Conservation (phyloP, 306 rosid genomes). For the Vigna trinervia region DNA sequence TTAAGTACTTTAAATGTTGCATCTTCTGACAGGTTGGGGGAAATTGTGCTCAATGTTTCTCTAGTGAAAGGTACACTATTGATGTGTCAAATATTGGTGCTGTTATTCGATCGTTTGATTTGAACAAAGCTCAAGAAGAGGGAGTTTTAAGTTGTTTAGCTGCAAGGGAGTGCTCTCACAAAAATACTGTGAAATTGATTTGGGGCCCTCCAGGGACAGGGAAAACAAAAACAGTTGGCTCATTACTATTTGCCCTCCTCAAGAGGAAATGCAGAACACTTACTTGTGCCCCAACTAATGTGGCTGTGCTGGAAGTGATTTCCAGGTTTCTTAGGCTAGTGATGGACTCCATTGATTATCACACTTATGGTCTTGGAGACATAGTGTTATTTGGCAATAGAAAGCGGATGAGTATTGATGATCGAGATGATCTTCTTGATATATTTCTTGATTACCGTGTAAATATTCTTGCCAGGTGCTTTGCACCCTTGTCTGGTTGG, state of each 20-base stretch:
- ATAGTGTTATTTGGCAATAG: slow-evolving; percentile 49
- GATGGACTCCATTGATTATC: slow-evolving; percentile 43
- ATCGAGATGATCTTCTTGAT: slow-evolving; percentile 49
- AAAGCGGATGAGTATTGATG: slow-evolving; percentile 44
- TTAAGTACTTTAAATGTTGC: slow-evolving; percentile 20
- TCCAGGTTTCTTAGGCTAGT: slow-evolving; percentile 50
- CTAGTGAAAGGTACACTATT: slow-evolving; percentile 38
- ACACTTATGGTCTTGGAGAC: slow-evolving; percentile 57
- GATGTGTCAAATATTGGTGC: slow-evolving; percentile 52
- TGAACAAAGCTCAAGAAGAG: slow-evolving; percentile 52
- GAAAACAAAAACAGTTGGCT: slow-evolving; percentile 53
- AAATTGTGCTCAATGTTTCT: slow-evolving; percentile 51
- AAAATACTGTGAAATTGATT: slow-evolving; percentile 48
- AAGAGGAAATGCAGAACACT: slow-evolving; percentile 52
- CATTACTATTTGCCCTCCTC: slow-evolving; percentile 48
- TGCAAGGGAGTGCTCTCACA: slow-evolving; percentile 50
- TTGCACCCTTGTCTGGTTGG: slow-evolving; percentile 58
- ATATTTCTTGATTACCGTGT: slow-evolving; percentile 53
- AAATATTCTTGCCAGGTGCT: slow-evolving; percentile 47
- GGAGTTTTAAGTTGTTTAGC: slow-evolving; percentile 50
- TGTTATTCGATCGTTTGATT: slow-evolving; percentile 47
- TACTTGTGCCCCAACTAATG: slow-evolving; percentile 58
- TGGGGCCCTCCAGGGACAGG: slow-evolving; percentile 64
- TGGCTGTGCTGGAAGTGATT: slow-evolving; percentile 49
- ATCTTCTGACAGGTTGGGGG: slow-evolving; percentile 46